Conservation (phyloP, 2,329 filamentous ascomycete species). For the Zasmidium citrigriseum region DNA sequence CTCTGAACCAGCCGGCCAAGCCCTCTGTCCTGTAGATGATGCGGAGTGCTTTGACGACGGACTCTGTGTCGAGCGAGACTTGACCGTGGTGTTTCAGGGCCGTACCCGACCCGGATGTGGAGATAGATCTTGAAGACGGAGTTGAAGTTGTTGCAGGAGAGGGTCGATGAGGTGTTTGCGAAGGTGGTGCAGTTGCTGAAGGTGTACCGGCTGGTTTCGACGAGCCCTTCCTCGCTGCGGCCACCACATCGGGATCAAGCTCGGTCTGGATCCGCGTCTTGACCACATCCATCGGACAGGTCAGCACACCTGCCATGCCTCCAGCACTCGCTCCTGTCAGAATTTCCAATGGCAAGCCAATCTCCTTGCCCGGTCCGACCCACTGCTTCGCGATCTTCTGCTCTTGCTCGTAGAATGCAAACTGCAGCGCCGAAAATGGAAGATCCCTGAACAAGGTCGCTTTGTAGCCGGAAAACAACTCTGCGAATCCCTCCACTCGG, state of each 20-base stretch:
- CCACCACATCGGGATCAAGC: conserved; percentile 57
- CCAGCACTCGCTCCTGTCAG: conserved; percentile 87
- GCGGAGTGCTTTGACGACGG: conserved; percentile 77
- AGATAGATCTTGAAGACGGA: conserved; percentile 59
- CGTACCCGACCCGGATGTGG: conserved; percentile 85
- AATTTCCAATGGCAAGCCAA: conserved; percentile 82
- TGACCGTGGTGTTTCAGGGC: conserved; percentile 77
- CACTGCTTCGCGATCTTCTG: conserved; percentile 77
- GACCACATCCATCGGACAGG: conserved; percentile 93
- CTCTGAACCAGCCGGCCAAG: conserved; percentile 85
- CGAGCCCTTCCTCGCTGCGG: conserved; percentile 24
- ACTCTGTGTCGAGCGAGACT: conserved; percentile 82
- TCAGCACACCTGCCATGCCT: conserved; percentile 89
- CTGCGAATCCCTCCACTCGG: conserved; percentile 75
- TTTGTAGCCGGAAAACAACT: conserved; percentile 95
- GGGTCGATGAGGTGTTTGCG: conserved; percentile 17
- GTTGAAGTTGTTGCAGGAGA: conserved; percentile 7
- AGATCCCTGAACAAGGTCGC: conserved; percentile 92
- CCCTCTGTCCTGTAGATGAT: conserved; percentile 92
- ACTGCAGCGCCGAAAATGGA: conserved; percentile 93
- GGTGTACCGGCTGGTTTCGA: conserved; percentile 4
- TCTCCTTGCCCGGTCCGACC: conserved; percentile 72
- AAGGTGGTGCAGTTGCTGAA: conserved; percentile 12
- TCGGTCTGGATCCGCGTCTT: conserved; percentile 97
- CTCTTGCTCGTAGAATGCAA: conserved; percentile 97